Conservation (phyloP, 768 basidiomycete species). For the Termitomyces sp. region DNA sequence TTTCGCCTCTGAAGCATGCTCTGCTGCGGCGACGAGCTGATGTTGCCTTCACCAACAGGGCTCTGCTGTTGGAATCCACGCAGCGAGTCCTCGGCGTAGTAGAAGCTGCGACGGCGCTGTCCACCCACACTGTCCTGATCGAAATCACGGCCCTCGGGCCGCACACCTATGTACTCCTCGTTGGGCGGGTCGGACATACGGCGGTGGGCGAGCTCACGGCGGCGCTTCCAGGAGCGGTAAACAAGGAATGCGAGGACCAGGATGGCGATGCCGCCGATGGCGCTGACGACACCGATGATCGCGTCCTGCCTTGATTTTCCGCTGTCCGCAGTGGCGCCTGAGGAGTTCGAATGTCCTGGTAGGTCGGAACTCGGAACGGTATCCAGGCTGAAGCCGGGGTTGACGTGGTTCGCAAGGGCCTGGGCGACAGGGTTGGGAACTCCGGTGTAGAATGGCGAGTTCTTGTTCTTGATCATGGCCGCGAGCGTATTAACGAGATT, state of each 20-base stretch:
- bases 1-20: slow-evolving; percentile 44
- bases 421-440: slow-evolving; percentile 37
- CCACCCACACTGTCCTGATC: slow-evolving; percentile 74
- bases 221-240: slow-evolving; percentile 61
- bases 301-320: slow-evolving; percentile 66
- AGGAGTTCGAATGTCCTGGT: slow-evolving; percentile 11
- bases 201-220: slow-evolving; percentile 63
- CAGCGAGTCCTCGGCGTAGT: slow-evolving; percentile 82
- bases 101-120: slow-evolving; percentile 72
- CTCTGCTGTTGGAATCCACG: slow-evolving; percentile 47
- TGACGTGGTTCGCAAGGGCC: slow-evolving; percentile 62
- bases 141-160: slow-evolving; percentile 67
- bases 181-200: slow-evolving; percentile 57
- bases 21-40: not conserved
- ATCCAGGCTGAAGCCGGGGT: slow-evolving; percentile 58
- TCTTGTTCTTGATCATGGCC: slow-evolving; percentile 53
- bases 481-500: slow-evolving; percentile 54
- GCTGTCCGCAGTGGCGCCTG: slow-evolving; percentile 23
- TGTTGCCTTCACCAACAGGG: not conserved
- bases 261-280: slow-evolving; percentile 74
- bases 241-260: slow-evolving; percentile 69
- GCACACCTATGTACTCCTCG: slow-evolving; percentile 33
- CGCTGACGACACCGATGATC: slow-evolving; percentile 86
- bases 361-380: slow-evolving; percentile 35
- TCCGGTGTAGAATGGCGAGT: slow-evolving; percentile 62